These are phyloP conservation scores for Trichophyton benhamiae DNA, from an alignment of 2,329 filamentous ascomycete species.

Conservation along the genomic window DNA sequence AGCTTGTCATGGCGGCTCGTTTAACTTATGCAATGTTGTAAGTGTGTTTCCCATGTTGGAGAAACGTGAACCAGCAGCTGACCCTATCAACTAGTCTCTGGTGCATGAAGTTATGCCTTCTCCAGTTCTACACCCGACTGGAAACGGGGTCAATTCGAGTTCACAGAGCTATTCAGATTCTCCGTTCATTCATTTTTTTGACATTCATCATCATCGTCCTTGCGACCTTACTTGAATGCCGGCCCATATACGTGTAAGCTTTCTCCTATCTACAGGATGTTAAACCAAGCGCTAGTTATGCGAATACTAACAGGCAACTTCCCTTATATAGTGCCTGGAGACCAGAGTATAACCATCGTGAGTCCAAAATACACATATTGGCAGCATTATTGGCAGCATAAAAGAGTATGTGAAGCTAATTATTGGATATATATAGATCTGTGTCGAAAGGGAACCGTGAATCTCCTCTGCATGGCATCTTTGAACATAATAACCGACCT, in stretches of 20 bases:
- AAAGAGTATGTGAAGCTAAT: not conserved
- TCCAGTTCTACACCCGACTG: conserved; percentile 13
- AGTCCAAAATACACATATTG: not conserved
- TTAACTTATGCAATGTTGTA: conserved; percentile 12
- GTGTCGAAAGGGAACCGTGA: conserved; percentile 11
- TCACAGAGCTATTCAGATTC: conserved; percentile 11
- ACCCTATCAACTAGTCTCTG: conserved; percentile 9
- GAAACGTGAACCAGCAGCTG: no score
- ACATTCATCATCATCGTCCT: conserved; percentile 10
- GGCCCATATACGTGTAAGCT: conserved; percentile 10
- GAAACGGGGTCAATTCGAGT: conserved; percentile 14
- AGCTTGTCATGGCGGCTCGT: conserved; percentile 11
- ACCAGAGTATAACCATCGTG: not conserved
- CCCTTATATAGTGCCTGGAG: conserved; percentile 2
- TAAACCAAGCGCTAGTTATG: not conserved
- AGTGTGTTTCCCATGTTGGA: not conserved
- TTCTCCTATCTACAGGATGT: no score
- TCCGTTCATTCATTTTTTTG: conserved; percentile 10
- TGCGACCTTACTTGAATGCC: conserved; percentile 13
- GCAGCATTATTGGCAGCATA: not conserved
- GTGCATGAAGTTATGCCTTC: conserved; percentile 14
- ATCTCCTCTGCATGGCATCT: conserved; percentile 12
- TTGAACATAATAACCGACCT: conserved; percentile 14
- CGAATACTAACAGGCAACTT: not conserved
- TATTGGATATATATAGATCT: conserved; percentile 5